Percentiles rank a stretch among this genome's conserved stretches.
These are phyloP conservation scores for Zygosaccharomyces siamensis DNA, from an alignment of 805 yeast species.

Conservation along the genomic window DNA sequence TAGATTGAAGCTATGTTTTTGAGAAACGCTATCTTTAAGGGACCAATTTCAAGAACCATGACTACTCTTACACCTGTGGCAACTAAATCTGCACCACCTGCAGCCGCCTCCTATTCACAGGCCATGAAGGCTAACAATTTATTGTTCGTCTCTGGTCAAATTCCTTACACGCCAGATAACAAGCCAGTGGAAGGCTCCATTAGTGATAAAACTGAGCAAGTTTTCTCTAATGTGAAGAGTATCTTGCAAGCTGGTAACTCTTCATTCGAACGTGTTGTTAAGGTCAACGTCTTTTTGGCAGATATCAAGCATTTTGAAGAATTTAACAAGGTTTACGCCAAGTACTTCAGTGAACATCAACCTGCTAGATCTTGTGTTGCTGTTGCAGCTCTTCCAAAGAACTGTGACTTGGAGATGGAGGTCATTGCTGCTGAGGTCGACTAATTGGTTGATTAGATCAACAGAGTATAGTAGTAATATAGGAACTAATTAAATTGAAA, in stretches of 20 bases:
- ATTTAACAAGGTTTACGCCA: conserved; percentile 78
- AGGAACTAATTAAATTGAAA: background rate
- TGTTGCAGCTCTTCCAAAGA: conserved; percentile 84
- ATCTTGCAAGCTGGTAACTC: conserved; percentile 85
- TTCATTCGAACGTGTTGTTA: conserved; percentile 74
- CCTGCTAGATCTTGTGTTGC: conserved; percentile 99
- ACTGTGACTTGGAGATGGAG: conserved; percentile 82
- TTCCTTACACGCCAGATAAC: conserved; percentile 81
- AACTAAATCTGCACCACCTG: conserved; percentile 84
- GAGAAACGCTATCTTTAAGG: conserved; percentile 19
- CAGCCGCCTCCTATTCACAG: conserved; percentile 95
- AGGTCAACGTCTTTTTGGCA: conserved; percentile 81
- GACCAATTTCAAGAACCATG: conserved; percentile 24
- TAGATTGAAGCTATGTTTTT: conserved; percentile 10
- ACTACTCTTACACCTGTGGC: conserved; percentile 43
- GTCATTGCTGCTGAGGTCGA: conserved; percentile 75
- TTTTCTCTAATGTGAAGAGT: conserved; percentile 58
- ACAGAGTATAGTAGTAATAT: background rate
- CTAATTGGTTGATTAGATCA: conserved; percentile 7
- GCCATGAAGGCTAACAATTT: conserved; percentile 88
- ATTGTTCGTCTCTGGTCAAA: conserved; percentile 91
- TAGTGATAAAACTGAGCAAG: conserved; percentile 74
- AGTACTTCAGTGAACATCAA: conserved; percentile 69
- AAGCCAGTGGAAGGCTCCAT: conserved; percentile 73
- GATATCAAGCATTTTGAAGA: conserved; percentile 83